phyloP scores from a whole-genome alignment of 352 stramenopile genomes.

The Phytopythium mirpurense region DNA sequence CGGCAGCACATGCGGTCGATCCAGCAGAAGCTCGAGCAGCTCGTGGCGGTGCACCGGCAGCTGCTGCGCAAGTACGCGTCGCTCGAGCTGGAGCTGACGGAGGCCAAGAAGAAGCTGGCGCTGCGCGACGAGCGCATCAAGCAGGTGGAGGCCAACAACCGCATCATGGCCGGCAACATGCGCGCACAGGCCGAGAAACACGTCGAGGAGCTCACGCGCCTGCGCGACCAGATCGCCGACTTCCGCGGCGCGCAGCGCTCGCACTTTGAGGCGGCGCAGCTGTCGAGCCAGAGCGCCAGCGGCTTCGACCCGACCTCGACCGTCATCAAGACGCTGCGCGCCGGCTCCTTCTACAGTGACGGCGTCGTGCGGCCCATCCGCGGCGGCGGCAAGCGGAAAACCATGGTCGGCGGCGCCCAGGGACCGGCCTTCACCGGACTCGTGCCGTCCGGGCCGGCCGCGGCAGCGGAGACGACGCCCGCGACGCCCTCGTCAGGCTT shows the following conservation, averaged over 20 bases:
- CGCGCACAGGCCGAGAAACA: constrained; percentile 85
- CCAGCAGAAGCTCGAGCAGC: constrained; percentile 88
- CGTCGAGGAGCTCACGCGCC: constrained; percentile 80
- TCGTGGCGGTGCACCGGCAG: constrained; percentile 88
- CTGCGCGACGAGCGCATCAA: constrained; percentile 89
- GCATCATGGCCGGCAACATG: constrained; percentile 87
- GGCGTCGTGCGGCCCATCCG: constrained; percentile 71
- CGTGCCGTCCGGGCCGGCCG: constrained; percentile 2
- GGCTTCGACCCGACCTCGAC: constrained; percentile 16
- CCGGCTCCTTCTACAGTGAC: constrained; percentile 60
- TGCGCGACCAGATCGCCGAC: constrained; percentile 82
- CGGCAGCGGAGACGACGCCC: constrained; percentile 3
- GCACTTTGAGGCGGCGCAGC: constrained; percentile 69
- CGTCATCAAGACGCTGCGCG: constrained; percentile 65
- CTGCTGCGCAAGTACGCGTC: constrained; percentile 89
- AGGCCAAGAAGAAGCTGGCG: constrained; percentile 87
- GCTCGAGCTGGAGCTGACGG: constrained; percentile 81
- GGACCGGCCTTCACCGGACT: neutral
- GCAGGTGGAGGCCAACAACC: constrained; percentile 85
- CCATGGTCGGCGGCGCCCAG: constrained; percentile 14
- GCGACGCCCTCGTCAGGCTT: constrained; percentile 30
- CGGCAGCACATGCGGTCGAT: constrained; percentile 86
- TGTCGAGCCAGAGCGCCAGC: constrained; percentile 28
- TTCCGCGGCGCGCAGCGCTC: constrained; percentile 73
- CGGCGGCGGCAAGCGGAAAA: constrained; percentile 61